Conservation (phyloP, 495 filamentous ascomycete species). For the Trichoderma asperelloides region DNA sequence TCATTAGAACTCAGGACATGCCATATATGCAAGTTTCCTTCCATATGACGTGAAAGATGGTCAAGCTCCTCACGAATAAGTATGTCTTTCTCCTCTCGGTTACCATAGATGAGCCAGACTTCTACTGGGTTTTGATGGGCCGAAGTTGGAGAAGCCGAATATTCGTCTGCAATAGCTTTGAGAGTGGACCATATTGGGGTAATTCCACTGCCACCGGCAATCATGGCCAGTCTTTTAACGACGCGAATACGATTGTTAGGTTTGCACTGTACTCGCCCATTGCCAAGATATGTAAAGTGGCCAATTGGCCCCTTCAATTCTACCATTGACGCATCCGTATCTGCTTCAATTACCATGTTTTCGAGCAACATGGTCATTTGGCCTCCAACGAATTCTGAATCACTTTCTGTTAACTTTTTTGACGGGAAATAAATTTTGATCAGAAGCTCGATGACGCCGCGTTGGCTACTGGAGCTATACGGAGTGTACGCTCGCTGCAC, state of each 20-base stretch:
- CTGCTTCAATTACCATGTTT: constrained; percentile 46
- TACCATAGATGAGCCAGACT: constrained; percentile 64
- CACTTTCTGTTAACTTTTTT: constrained; percentile 33
- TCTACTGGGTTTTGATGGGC: constrained; percentile 24
- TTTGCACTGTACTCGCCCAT: constrained; percentile 45
- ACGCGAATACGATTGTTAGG: constrained; percentile 50
- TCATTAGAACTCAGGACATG: not conserved
- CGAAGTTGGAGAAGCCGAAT: not conserved
- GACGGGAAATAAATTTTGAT: constrained; percentile 76
- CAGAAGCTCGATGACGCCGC: constrained; percentile 62
- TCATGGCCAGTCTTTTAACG: constrained; percentile 73
- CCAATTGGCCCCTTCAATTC: constrained; percentile 91
- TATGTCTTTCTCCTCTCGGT: constrained; percentile 74
- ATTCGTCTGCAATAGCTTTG: constrained; percentile 54
- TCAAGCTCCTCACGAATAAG: constrained; percentile 44
- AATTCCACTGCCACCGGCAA: constrained; percentile 82
- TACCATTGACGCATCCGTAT: constrained; percentile 28
- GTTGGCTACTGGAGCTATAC: constrained; percentile 52
- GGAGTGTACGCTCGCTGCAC: constrained; percentile 89
- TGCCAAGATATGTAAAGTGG: constrained; percentile 72
- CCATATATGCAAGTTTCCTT: not conserved
- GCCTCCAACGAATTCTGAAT: constrained; percentile 43
- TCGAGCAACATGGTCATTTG: constrained; percentile 83
- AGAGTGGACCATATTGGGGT: constrained; percentile 90
- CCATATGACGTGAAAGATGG: not conserved